A percentile compares a stretch with the other conserved stretches of the same genome.
These are phyloP conservation scores for Neofusicoccum umdonicola DNA, from an alignment of 2,329 filamentous ascomycete species.

Conservation along the genomic window DNA sequence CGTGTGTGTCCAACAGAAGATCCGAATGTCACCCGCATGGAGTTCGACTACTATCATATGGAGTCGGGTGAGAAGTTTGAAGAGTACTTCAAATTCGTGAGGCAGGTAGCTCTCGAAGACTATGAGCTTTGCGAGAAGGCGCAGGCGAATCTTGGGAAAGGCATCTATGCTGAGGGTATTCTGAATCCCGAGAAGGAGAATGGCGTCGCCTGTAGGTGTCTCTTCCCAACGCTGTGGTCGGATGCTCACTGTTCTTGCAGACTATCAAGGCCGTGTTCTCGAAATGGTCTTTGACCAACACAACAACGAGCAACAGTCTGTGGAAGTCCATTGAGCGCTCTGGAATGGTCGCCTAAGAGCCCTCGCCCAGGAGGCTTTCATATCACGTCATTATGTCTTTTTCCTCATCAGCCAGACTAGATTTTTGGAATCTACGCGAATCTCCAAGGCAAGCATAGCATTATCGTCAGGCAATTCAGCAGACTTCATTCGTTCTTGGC, in stretches of 20 bases:
- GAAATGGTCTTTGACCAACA: slow-evolving; percentile 46
- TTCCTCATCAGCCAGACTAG: background rate
- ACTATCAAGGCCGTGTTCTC: slow-evolving; percentile 48
- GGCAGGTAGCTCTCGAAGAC: slow-evolving; percentile 57
- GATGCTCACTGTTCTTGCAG: slow-evolving; percentile 27
- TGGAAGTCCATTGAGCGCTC: background rate
- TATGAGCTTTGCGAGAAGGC: slow-evolving; percentile 58
- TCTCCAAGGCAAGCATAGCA: no score
- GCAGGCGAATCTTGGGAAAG: slow-evolving; percentile 53
- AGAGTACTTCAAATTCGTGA: slow-evolving; percentile 56
- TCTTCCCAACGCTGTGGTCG: slow-evolving; percentile 15
- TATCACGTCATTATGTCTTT: no score
- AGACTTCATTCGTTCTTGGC: background rate
- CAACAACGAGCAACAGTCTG: slow-evolving; percentile 31
- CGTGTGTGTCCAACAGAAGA: slow-evolving; percentile 53
- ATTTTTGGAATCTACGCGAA: background rate
- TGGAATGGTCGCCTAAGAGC: no score
- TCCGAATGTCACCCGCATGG: slow-evolving; percentile 53
- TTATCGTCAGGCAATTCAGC: background rate
- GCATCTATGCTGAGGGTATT: slow-evolving; percentile 55
- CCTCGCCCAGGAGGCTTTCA: no score
- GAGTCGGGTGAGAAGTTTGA: slow-evolving; percentile 54
- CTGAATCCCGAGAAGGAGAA: slow-evolving; percentile 57
- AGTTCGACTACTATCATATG: slow-evolving; percentile 59
- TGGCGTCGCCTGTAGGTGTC: slow-evolving; percentile 50